phyloP scores from a whole-genome alignment of 768 basidiomycete species.

The Hericium rajendrae region DNA sequence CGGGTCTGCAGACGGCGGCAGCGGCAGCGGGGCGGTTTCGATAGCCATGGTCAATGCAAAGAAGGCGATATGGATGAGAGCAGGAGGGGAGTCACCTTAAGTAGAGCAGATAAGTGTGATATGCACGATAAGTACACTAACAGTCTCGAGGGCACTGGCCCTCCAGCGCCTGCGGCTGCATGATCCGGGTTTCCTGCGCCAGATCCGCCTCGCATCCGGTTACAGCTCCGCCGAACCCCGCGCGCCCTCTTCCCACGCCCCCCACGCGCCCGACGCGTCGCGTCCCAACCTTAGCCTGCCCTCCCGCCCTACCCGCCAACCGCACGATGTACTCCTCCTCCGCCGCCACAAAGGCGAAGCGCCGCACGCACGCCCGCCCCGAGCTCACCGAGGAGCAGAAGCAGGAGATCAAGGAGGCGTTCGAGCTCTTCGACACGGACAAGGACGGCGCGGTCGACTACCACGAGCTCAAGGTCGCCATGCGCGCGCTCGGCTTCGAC shows the following conservation, averaged over 20 bases:
- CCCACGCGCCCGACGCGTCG: slow-evolving; percentile 2
- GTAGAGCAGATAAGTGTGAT: too few species aligned
- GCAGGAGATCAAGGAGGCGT: slow-evolving; percentile 97
- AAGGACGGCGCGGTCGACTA: slow-evolving; percentile 95
- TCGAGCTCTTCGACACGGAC: slow-evolving; percentile 98
- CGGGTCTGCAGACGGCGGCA: slow-evolving; percentile 65
- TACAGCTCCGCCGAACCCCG: neutral
- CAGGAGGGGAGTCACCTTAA: too few species aligned
- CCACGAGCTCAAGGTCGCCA: slow-evolving; percentile 97
- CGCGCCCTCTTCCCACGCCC: neutral
- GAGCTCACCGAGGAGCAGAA: slow-evolving; percentile 85
- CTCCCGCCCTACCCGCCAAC: neutral
- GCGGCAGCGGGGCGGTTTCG: slow-evolving; percentile 52
- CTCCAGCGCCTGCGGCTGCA: neutral
- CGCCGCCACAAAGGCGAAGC: slow-evolving; percentile 62
- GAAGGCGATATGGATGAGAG: neutral
- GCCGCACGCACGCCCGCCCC: slow-evolving; percentile 66
- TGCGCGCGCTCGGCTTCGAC: slow-evolving; percentile 96
- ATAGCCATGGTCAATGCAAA: slow-evolving; percentile 44
- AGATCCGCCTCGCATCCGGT: neutral
- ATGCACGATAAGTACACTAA: too few species aligned
- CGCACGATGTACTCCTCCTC: slow-evolving; percentile 45
- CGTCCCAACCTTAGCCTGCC: neutral
- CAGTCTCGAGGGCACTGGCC: too few species aligned
- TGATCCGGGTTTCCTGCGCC: neutral